phyloP scores from a whole-genome alignment of 73 alveolate species.

The Tetrahymena borealis region DNA sequence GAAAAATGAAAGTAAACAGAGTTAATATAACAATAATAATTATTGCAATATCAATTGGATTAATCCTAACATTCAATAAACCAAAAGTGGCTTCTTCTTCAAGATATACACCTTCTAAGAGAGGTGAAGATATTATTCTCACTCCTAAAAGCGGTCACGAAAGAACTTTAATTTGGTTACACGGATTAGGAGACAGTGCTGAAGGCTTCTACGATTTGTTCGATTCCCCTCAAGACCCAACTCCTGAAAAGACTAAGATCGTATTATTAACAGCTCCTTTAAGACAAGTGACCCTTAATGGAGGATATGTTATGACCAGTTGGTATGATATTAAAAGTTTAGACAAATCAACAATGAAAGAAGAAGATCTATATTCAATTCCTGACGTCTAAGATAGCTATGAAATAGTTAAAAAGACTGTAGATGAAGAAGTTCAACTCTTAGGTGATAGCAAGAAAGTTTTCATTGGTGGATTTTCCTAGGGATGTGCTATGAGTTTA shows the following conservation, averaged over 20 bases:
- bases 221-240: neutral
- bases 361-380: neutral
- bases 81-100: neutral
- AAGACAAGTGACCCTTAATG: conserved; percentile 25
- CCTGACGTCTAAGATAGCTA: conserved; percentile 13
- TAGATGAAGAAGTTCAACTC: conserved; percentile 10
- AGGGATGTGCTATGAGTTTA: conserved; percentile 28
- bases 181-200: conserved; percentile 74
- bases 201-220: conserved; percentile 68
- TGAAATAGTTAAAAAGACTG: neutral
- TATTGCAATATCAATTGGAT: neutral
- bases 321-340: conserved; percentile 29
- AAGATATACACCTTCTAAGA: neutral
- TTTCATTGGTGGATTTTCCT: conserved; percentile 31
- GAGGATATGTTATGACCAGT: conserved; percentile 13
- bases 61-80: neutral
- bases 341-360: neutral
- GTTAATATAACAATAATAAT: neutral
- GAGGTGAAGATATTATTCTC: conserved; percentile 6
- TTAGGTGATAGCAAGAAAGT: conserved; percentile 1
- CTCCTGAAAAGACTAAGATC: conserved; percentile 9
- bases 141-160: conserved; percentile 47
- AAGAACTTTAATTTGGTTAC: conserved; percentile 70
- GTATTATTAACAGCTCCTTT: conserved; percentile 31
- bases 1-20: neutral